Evolutionary conservation across 2,329 filamentous ascomycete species (phyloP), one percentile per base, ranked within the genome.

Genomic region (Penicillium expansum): DNA sequence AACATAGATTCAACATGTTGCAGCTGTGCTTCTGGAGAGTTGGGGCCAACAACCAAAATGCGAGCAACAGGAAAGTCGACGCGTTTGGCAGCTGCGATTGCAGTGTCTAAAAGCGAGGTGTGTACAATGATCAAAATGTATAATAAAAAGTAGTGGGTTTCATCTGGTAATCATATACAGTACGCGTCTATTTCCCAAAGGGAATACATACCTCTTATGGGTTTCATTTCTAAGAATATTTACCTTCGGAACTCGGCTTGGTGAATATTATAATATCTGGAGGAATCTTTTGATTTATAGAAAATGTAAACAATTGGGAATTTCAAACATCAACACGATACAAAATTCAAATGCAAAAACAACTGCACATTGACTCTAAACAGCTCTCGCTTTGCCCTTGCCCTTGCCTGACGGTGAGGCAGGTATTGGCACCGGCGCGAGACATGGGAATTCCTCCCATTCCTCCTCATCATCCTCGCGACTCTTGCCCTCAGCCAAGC

Each of bases 401-500:
- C 68, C 65, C 39, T 67, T 70, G 3, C 53, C 64, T n/a, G 66
- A 62, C 4, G 66, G 62, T 32, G 64, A 62, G 20, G 63, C 60
- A n/a, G 63, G 63, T 3, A 59, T 43, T 1, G 62, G 60, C 43
- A 29, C 39, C 6, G 48, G 20, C 2, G 60, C 55, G 24, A 71
- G 64, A 9, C 60, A 58, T 6, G 73, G 73, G 16, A 72, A 75
- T 33, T 74, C 71, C n/a, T 72, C 70, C 44, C 59, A 59, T 22
- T 67, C 63, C 24, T 66, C 47, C 18, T 58, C 59, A 10, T 30
- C 49, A 27, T 62, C 43, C 48, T 71, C 71, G 43, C 76, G 72
- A 66, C 81, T 82, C 67, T 82, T 75, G 62, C 84, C 80, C 64
- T 87, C 84, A 0, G 79, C 84, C 48, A 87, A 74, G 68, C 85